Conservation (phyloP, 2,329 filamentous ascomycete genomes). For the Fusarium sp. region DNA sequence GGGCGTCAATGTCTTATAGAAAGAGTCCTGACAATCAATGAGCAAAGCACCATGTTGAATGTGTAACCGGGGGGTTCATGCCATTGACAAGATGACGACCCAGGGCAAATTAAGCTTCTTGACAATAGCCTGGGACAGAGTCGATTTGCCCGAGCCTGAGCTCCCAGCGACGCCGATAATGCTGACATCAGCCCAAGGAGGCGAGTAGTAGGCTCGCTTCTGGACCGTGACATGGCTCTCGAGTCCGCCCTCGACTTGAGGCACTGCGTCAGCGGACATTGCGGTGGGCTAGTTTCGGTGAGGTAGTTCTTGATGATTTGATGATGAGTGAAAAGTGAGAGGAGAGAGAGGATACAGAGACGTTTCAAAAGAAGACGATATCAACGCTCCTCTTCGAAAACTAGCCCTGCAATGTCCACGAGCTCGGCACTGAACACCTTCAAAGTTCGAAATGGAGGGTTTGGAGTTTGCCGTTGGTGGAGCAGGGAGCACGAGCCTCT, state of each 20-base stretch:
- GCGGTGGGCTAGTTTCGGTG: slow-evolving; percentile 35
- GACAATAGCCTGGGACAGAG: slow-evolving; percentile 90
- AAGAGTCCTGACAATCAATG: slow-evolving; percentile 79
- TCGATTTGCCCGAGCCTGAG: slow-evolving; percentile 95
- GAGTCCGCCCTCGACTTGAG: slow-evolving; percentile 33
- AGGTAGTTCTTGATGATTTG: slow-evolving; percentile 12
- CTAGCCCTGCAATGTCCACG: slow-evolving; percentile 38
- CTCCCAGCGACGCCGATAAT: slow-evolving; percentile 97
- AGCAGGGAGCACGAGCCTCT: slow-evolving; percentile 37
- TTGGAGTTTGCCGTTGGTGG: slow-evolving; percentile 35
- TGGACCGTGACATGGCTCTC: slow-evolving; percentile 61
- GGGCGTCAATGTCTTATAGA: slow-evolving; percentile 88
- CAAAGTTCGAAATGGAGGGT: slow-evolving; percentile 32
- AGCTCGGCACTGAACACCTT: slow-evolving; percentile 20
- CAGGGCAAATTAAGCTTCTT: slow-evolving; percentile 90
- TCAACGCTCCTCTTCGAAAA: slow-evolving; percentile 22
- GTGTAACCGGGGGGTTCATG: slow-evolving; percentile 52
- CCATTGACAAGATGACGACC: slow-evolving; percentile 98
- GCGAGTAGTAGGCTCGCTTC: slow-evolving; percentile 80
- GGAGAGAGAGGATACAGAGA: neutral
- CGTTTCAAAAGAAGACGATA: slow-evolving; percentile 3
- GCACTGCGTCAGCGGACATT: slow-evolving; percentile 33
- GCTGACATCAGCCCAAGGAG: slow-evolving; percentile 95
- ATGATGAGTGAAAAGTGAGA: neutral
- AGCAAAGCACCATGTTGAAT: slow-evolving; percentile 24